Conservation (phyloP, 2,329 filamentous ascomycete genomes). For the Fusarium kyushuense region DNA sequence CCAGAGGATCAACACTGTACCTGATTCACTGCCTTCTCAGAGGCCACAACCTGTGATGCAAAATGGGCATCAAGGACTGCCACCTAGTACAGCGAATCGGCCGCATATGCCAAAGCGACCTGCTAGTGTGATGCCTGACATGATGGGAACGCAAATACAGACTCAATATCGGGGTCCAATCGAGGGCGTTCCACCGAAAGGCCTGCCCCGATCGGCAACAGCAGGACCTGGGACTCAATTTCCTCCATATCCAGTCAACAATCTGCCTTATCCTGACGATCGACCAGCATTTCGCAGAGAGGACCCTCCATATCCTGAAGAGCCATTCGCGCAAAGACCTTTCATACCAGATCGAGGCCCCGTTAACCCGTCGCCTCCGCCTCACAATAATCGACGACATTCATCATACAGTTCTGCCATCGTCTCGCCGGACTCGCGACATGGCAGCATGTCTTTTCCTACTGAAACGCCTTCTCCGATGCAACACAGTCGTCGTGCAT, state of each 20-base stretch:
- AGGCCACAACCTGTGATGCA: constrained; percentile 28
- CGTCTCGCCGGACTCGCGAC: constrained; percentile 47
- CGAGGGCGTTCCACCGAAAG: constrained; percentile 29
- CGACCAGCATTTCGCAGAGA: constrained; percentile 1
- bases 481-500: constrained; percentile 41
- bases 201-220: constrained; percentile 35
- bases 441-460: constrained; percentile 45
- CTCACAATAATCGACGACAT: constrained; percentile 38
- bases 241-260: constrained; percentile 33
- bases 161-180: constrained; percentile 33
- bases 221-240: constrained; percentile 33
- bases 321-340: constrained; percentile 15
- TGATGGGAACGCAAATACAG: constrained; percentile 26
- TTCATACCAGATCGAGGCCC: not conserved
- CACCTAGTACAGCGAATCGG: not conserved
- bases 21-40: constrained; percentile 40
- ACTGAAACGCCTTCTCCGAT: constrained; percentile 50
- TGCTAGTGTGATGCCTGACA: constrained; percentile 41
- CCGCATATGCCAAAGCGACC: constrained; percentile 34
- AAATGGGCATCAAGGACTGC: constrained; percentile 13
- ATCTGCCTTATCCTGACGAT: constrained; percentile 35
- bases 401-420: constrained; percentile 44
- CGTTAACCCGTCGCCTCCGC: constrained; percentile 5
- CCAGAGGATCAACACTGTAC: constrained; percentile 43
- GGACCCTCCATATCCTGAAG: constrained; percentile 30